Evolutionary conservation across 129 eudicot species (phyloP), one percentile per base, ranked within the genome.

Genomic region (Cynara cardunculus): DNA sequence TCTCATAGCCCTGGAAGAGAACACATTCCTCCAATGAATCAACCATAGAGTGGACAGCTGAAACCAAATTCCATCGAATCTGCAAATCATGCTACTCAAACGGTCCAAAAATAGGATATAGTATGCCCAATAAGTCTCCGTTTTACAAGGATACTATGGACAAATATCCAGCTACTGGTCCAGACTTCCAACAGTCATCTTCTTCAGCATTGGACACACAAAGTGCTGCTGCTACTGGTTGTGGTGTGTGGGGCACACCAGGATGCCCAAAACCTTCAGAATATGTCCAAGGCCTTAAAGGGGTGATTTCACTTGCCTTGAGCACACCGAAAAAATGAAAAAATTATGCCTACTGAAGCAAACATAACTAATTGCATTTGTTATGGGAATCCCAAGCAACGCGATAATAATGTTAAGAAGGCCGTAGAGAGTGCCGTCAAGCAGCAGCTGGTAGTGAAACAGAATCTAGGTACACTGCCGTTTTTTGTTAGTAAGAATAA

Each of bases 371-470:
- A 88, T 75, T 95, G 99, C 81, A 87, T 95, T 49, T 86, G 94
- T 35, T 90, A 85, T 84, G 99, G 97, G 70, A 77, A 77, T 65
- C 85, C 87, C 13, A 88, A 80, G 77, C 91, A 89, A 74, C 86
- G 86, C 30, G 87, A 86, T 88, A 85, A 91, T 78, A 94, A 92
- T 90, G 97, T 92, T 72, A 90, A 89, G 85, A 90, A 88, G 80
- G 99, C 99, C 80, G 84, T 95, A 68, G 91, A 89, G 16, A 86
- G 90, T 84, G 97, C 99, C 8, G 75, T 95, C 72, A 91, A 92
- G 79, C 93, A 89, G 80, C 92, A 95, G 82, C 87, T 92, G 75
- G 94, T 95, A 74, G 88, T 83, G 66, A 83, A 82, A 73, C 91
- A 87, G 61, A 86, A 74, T 59, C 49, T 90, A 81, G 92, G 94